These are phyloP conservation scores for Yarrowia sp. DNA, from an alignment of 805 yeast species.

Conservation along the genomic window DNA sequence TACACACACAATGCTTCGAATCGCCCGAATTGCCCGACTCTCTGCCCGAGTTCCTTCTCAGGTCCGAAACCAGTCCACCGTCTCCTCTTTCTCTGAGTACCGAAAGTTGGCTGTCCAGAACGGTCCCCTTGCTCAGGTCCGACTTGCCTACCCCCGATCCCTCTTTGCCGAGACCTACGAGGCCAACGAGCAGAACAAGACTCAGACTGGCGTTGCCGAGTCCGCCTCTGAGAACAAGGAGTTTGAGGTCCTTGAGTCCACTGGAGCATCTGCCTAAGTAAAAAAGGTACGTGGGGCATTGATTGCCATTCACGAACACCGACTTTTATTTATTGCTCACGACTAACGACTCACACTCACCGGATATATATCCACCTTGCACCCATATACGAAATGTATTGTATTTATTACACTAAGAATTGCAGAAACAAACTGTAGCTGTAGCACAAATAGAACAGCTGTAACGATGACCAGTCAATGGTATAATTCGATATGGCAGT, in stretches of 20 bases:
- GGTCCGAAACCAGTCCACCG: conserved; percentile 25
- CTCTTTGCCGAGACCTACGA: conserved; percentile 26
- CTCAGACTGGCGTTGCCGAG: conserved; percentile 24
- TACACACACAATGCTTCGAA: conserved; percentile 24
- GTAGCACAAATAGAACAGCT: too few relatives aligned
- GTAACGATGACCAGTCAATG: not conserved
- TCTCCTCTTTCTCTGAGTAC: conserved; percentile 27
- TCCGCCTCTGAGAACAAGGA: conserved; percentile 26
- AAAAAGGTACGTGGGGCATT: not conserved
- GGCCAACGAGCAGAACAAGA: not conserved
- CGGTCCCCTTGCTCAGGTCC: conserved; percentile 27
- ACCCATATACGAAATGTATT: conserved; percentile 14
- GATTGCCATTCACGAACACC: conserved; percentile 1
- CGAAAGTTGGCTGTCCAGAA: conserved; percentile 27
- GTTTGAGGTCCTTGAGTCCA: conserved; percentile 25
- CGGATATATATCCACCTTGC: not conserved
- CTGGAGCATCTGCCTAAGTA: conserved; percentile 25
- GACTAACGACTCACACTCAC: conserved; percentile 22
- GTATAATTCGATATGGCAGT: not conserved
- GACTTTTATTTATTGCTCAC: conserved; percentile 24
- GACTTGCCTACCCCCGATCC: conserved; percentile 28
- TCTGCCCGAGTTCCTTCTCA: conserved; percentile 25
- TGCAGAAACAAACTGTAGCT: too few relatives aligned
- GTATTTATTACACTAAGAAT: not conserved
- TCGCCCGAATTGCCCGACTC: conserved; percentile 26